A percentile compares a stretch with the other conserved stretches of the same genome.
These are phyloP conservation scores for Paspalum notatum DNA, from an alignment of 176 grass and related monocot genomes.

Conservation along the genomic window DNA sequence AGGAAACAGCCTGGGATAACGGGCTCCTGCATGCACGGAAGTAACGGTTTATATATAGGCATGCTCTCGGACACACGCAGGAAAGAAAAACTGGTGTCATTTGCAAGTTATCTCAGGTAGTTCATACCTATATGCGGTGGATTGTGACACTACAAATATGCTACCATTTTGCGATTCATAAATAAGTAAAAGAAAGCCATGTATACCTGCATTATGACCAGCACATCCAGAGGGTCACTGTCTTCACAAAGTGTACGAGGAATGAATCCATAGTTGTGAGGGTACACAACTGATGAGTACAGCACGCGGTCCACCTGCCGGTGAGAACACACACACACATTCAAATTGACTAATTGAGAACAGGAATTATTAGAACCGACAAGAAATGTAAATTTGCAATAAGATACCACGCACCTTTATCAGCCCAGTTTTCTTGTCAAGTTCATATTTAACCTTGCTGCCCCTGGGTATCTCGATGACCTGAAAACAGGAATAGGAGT, in stretches of 20 bases:
- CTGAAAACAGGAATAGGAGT: constrained; percentile 36
- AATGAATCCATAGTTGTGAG: constrained; percentile 99
- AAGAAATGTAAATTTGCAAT: not conserved
- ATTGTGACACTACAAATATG: no score
- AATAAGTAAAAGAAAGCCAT: not conserved
- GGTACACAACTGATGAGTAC: constrained; percentile 96
- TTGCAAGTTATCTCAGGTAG: not conserved
- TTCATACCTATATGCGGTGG: not conserved
- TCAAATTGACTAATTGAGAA: constrained; percentile 20
- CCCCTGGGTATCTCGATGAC: constrained; percentile 93
- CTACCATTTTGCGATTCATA: not conserved
- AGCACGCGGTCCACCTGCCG: constrained; percentile 89
- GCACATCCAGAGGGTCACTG: constrained; percentile 92
- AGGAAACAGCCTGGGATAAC: constrained; percentile 94
- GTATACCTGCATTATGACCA: constrained; percentile 96
- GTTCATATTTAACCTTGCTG: constrained; percentile 97
- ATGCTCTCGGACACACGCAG: not conserved
- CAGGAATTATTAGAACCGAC: not conserved
- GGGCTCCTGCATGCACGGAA: constrained; percentile 64
- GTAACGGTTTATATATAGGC: not conserved
- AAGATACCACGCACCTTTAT: constrained; percentile 58
- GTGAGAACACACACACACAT: not conserved
- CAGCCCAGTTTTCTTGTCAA: constrained; percentile 97
- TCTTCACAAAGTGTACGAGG: constrained; percentile 97
- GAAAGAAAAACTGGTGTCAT: not conserved